Conservation (phyloP, 768 basidiomycete genomes). For the Multifurca ochricompacta region DNA sequence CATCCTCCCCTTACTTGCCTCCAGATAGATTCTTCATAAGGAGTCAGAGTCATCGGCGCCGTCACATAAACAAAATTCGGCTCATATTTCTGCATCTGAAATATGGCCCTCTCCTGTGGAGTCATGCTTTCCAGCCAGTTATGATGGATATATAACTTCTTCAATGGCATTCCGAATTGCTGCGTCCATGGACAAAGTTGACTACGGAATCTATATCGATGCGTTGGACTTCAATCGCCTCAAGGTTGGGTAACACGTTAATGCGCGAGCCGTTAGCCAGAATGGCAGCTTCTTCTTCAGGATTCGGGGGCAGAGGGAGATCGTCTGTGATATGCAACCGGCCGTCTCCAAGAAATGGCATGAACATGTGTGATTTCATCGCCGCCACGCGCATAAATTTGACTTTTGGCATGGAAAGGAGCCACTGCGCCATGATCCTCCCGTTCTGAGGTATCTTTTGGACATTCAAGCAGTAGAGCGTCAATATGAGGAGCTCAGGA, state of each 20-base stretch:
- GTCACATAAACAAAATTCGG: background rate
- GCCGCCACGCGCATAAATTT: conserved; percentile 20
- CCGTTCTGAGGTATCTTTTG: conserved; percentile 23
- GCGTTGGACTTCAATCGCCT: conserved; percentile 8
- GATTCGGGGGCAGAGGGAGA: conserved; percentile 3
- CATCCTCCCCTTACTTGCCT: background rate
- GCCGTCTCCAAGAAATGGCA: conserved; percentile 2
- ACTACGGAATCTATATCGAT: background rate
- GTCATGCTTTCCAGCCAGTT: conserved; percentile 1
- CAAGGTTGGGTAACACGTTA: conserved; percentile 8
- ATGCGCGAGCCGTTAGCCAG: background rate
- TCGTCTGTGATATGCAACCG: conserved; percentile 12
- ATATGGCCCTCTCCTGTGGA: background rate
- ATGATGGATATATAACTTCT: conserved; percentile 8
- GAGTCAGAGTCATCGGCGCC: conserved; percentile 1
- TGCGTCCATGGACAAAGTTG: background rate
- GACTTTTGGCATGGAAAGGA: conserved; percentile 52
- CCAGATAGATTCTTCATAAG: conserved; percentile 5
- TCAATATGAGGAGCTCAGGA: conserved; percentile 46
- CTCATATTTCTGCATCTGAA: background rate
- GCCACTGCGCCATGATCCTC: conserved; percentile 38
- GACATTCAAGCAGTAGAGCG: conserved; percentile 41
- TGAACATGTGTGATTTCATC: conserved; percentile 2
- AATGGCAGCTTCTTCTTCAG: background rate
- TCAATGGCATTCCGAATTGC: conserved; percentile 1